Conservation (phyloP, 116 monocot species). For the Phalaenopsis hybrid region DNA sequence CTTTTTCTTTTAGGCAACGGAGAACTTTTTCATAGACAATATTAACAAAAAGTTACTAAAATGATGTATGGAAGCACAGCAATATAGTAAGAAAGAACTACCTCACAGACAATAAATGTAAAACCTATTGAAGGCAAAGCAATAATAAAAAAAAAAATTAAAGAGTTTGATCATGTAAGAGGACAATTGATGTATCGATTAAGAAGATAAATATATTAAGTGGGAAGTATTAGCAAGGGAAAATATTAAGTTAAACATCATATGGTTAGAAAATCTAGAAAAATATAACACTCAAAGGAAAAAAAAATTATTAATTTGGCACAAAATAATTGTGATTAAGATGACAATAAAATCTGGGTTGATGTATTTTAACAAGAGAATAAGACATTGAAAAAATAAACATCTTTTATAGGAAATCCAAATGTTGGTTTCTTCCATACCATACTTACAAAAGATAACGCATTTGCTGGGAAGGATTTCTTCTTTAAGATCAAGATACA, state of each 20-base stretch:
- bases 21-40: too few species aligned
- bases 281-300: neutral
- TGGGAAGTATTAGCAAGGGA: neutral
- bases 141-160: neutral
- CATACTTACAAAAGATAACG: neutral
- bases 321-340: neutral
- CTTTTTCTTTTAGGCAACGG: too few species aligned
- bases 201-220: neutral
- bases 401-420: neutral
- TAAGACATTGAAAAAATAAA: neutral
- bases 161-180: neutral
- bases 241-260: neutral
- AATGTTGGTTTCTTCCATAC: neutral
- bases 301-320: neutral
- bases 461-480: neutral
- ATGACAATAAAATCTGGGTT: neutral
- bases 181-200: too few species aligned
- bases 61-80: neutral
- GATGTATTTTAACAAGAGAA: neutral
- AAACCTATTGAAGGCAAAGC: neutral
- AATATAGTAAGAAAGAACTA: neutral
- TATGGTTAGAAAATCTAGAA: neutral
- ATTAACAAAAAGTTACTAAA: too few species aligned
- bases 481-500: neutral
- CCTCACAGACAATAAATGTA: neutral